A percentile compares a stretch with the other conserved stretches of the same genome.
These are phyloP conservation scores for Pseudocercospora cruenta DNA, from an alignment of 2,329 filamentous ascomycete species.

Conservation along the genomic window DNA sequence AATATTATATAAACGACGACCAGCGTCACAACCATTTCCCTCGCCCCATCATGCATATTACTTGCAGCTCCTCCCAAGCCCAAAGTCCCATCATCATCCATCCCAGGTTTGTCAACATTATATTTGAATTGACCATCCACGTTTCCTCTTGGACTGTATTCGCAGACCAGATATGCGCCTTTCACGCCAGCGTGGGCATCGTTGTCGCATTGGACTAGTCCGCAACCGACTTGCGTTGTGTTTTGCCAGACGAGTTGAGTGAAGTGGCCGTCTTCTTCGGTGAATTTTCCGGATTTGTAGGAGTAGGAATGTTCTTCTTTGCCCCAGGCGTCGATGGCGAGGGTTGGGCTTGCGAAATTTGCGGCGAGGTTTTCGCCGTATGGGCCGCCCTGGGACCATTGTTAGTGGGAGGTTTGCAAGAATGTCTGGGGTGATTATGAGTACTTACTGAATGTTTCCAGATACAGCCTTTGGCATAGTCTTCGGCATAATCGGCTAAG, in stretches of 20 bases:
- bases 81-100: conserved; percentile 26
- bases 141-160: conserved; percentile 45
- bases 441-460: conserved; percentile 37
- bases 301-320: conserved; percentile 37
- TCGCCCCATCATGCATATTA: conserved; percentile 4
- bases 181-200: conserved; percentile 24
- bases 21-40: conserved; percentile 12
- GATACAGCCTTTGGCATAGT: conserved; percentile 34
- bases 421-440: neutral
- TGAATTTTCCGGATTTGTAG: conserved; percentile 34
- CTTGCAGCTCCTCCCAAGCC: conserved; percentile 25
- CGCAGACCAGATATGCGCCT: conserved; percentile 42
- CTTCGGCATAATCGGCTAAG: conserved; percentile 35
- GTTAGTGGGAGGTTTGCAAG: conserved; percentile 4
- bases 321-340: conserved; percentile 38
- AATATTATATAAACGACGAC: conserved; percentile 12
- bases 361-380: conserved; percentile 40
- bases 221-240: conserved; percentile 38
- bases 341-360: conserved; percentile 28
- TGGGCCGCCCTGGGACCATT: conserved; percentile 29
- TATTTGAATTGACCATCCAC: conserved; percentile 39
- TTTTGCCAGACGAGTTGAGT: conserved; percentile 41
- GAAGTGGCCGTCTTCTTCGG: conserved; percentile 36
- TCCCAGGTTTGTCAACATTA: conserved; percentile 39
- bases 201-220: conserved; percentile 30